phyloP scores from a whole-genome alignment of 257 asterid genomes.

The Solanum pinnatisectum region DNA sequence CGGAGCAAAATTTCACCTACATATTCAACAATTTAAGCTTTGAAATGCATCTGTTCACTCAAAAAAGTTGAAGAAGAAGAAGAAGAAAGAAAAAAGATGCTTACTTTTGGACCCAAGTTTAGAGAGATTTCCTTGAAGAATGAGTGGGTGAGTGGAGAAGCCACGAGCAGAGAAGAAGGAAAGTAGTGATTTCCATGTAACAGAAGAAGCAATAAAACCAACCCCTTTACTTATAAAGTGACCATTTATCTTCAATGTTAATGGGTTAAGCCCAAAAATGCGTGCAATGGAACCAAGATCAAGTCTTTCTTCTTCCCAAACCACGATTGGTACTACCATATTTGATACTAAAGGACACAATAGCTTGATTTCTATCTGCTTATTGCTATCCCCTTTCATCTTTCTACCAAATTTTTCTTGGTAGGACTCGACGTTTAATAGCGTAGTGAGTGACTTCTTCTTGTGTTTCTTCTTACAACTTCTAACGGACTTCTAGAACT shows the following conservation, averaged over 20 bases:
- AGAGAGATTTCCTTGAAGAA: conserved; percentile 57
- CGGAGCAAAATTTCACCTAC: not conserved
- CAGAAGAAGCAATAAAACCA: conserved; percentile 68
- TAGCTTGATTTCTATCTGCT: conserved; percentile 33
- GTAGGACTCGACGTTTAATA: not conserved
- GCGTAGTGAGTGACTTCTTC: no score
- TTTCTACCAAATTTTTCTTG: not conserved
- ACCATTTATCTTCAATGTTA: conserved; percentile 63
- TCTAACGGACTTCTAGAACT: conserved; percentile 38
- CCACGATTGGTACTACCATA: conserved; percentile 30
- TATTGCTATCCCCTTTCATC: conserved; percentile 18
- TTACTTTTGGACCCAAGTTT: conserved; percentile 59
- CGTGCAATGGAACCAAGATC: conserved; percentile 70
- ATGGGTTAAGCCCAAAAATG: conserved; percentile 71
- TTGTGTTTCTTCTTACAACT: not conserved
- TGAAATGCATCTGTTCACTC: not conserved
- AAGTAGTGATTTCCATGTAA: conserved; percentile 81
- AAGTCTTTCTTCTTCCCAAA: conserved; percentile 48
- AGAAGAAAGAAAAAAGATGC: not conserved
- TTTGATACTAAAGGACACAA: conserved; percentile 45
- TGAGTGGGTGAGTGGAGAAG: conserved; percentile 56
- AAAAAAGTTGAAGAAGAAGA: not conserved
- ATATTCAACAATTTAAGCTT: not conserved
- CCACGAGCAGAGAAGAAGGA: conserved; percentile 69
- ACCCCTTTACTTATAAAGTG: conserved; percentile 78